Evolutionary conservation across 192 early-diverging fungal genomes (phyloP).

Genomic region (Backusella westeae): DNA sequence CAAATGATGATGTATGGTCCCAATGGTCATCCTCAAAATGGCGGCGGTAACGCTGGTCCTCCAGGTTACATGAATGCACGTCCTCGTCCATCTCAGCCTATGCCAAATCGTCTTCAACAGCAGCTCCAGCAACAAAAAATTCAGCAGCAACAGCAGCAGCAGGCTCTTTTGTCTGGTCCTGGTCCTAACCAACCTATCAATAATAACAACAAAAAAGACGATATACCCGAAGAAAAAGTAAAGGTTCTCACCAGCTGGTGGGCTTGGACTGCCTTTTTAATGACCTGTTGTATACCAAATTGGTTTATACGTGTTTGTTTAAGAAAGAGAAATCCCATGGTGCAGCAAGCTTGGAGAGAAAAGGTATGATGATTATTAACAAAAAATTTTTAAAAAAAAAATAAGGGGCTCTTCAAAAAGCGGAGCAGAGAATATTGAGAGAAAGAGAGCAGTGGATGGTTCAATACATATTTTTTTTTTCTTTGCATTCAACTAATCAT

Average conservation of each 20-base stretch:
- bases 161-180: conserved; percentile 9
- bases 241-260: conserved; percentile 39
- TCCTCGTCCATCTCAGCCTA: conserved; percentile 1
- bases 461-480: conserved; percentile 1
- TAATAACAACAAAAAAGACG: not conserved
- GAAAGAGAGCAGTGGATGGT: conserved; percentile 14
- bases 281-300: conserved; percentile 49
- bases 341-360: conserved; percentile 58
- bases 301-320: conserved; percentile 39
- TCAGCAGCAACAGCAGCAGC: conserved; percentile 25
- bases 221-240: conserved; percentile 20
- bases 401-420: conserved; percentile 11
- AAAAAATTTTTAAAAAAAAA: not conserved
- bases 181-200: not conserved
- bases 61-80: not conserved
- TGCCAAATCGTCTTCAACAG: conserved; percentile 26
- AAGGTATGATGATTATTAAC: conserved; percentile 34
- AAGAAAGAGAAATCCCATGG: conserved; percentile 36
- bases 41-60: not conserved
- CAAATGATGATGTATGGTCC: conserved; percentile 7
- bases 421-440: too few species aligned
- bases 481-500: conserved; percentile 6
- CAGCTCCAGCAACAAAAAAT: conserved; percentile 27
- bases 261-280: conserved; percentile 38
- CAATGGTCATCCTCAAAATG: conserved; percentile 4